Evolutionary conservation across 2,329 filamentous ascomycete species (phyloP).

Genomic region (Torrubiellomyces zombiae): DNA sequence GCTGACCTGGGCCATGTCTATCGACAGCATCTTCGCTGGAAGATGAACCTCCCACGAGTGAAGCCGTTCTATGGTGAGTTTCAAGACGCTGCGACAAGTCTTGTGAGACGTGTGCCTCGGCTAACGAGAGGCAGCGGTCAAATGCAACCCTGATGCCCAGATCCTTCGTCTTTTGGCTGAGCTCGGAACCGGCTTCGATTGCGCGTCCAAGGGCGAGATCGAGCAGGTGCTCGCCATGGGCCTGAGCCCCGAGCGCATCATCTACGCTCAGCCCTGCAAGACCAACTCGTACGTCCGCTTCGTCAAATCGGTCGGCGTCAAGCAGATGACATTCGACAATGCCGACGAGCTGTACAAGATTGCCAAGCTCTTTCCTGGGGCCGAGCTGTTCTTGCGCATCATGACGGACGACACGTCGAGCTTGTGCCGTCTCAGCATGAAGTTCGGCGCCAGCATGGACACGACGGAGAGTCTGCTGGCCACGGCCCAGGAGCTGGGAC

Average conservation of each 20-base stretch:
- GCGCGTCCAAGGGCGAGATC: conserved; percentile 93
- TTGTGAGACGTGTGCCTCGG: too few species aligned
- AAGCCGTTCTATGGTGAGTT: conserved; percentile 84
- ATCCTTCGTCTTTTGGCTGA: conserved; percentile 75
- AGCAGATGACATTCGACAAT: conserved; percentile 99
- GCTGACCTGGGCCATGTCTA: conserved; percentile 97
- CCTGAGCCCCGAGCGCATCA: conserved; percentile 77
- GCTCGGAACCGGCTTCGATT: conserved; percentile 92
- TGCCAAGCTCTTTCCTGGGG: conserved; percentile 74
- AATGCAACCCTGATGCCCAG: conserved; percentile 91
- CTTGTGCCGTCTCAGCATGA: conserved; percentile 87
- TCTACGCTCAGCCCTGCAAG: conserved; percentile 99
- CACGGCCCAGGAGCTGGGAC: conserved; percentile 62
- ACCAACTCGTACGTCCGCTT: conserved; percentile 95
- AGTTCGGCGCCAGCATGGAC: conserved; percentile 87
- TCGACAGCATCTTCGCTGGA: conserved; percentile 96
- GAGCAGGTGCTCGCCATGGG: conserved; percentile 76
- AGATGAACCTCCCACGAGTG: conserved; percentile 78
- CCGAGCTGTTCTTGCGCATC: conserved; percentile 87
- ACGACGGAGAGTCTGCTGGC: conserved; percentile 60
- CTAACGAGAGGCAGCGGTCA: conserved; percentile 51
- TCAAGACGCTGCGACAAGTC: too few species aligned
- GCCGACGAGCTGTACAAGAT: conserved; percentile 96
- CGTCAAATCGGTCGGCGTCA: conserved; percentile 68
- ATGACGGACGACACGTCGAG: conserved; percentile 91